Evolutionary conservation across 495 filamentous ascomycete genomes (phyloP), one percentile per base, ranked within the genome.

Genomic region (Schizothecium vesticola): DNA sequence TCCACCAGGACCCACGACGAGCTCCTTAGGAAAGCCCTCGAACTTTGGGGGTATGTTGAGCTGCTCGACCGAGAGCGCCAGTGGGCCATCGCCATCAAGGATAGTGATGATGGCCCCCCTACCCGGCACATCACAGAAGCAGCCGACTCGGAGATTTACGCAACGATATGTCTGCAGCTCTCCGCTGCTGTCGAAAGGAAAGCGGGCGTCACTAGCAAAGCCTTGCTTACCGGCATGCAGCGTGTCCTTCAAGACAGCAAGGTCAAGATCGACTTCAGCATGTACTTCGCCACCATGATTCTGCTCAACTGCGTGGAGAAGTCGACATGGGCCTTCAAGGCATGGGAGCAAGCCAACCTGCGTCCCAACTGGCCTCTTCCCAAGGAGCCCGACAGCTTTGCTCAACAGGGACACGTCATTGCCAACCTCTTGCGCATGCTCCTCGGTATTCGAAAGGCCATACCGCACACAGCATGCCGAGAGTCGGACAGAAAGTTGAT

Each of bases 271-370:
- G 80, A 80, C 56, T 92, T 93, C 68, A 87, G 89, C 72, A 92
- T 90, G 58, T 94, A 91, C 76, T 81, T 94, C 19, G 86, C 89
- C 4, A 86, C 89, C 13, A 78, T 94, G 66, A 85, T 95, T 43
- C 83, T 94, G 21, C 80, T 95, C 51, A 91, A 90, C 75, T 92
- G 90, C 66, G 86, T 94, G 11, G 92, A 95, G 78, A 90, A 92
- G 74, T 90, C 90, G n/a, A 90, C 88, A 63, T 94, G 91, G 89
- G 84, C 91, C 0, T 93, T 91, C 81, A 88, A 87, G 36, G 87
- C 85, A 0, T 92, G 89, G 88, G 88, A 90, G 57, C 85, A 89
- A 69, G 83, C 87, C 24, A 76, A 82, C 59, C 75, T 85, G 61
- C 75, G 84, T 61, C 72, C 84, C 70, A 76, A 76, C 69, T 96